Base-by-base conservation (phyloP, 768 basidiomycete genomes). In the Lepiota venenata region DNA sequence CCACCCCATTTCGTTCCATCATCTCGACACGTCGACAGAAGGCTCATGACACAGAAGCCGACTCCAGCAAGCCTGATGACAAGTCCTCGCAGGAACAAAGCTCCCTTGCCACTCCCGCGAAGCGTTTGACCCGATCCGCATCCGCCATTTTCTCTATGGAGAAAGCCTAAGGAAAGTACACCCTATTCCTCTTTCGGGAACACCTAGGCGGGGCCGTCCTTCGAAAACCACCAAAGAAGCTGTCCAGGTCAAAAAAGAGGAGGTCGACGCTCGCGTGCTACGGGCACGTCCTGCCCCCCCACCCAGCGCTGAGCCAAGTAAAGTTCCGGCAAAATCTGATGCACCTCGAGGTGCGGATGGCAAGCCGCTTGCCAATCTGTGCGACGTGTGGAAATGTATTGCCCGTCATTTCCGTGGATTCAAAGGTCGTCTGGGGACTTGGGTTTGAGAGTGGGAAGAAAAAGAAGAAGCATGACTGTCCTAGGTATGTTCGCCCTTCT, bases 371-470 rank as follows among this genome's bases (percentile, higher is more conserved):
- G 27, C 88, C 89, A 45, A 81, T 71, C n/a, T 91, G 88, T 58
- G 70, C 75, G 63, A 91, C 85, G 21, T 91, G 88, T 67, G 72
- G 70, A 49, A 88, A 83, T 63, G 72, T 90, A 48, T 66, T 91
- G 60, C 88, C 88, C 2, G 78, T 91, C 55, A 91, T 91, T 60
- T 80, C 84, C 47, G 84, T 90, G 22, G 86, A 89, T 67, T 80
- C 79, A 39, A 75, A 84, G 66, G 80, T 90, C 20, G 85, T 90
- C 35, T 90, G 87, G 86, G 89, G 88, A 18, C 71, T 85, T 39
- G 75, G 73, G 39, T 56, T 77, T 18, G 82, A 83, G 60, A 73
- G 65, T 51, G 71, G 79, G 29, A 74, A 74, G 46, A 84, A 79
- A 66, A 83, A 80, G 62, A 84, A 83, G 56, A 79, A 80, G 56